phyloP scores from a whole-genome alignment of 2,329 filamentous ascomycete genomes.

The Aureobasidium sp. region DNA sequence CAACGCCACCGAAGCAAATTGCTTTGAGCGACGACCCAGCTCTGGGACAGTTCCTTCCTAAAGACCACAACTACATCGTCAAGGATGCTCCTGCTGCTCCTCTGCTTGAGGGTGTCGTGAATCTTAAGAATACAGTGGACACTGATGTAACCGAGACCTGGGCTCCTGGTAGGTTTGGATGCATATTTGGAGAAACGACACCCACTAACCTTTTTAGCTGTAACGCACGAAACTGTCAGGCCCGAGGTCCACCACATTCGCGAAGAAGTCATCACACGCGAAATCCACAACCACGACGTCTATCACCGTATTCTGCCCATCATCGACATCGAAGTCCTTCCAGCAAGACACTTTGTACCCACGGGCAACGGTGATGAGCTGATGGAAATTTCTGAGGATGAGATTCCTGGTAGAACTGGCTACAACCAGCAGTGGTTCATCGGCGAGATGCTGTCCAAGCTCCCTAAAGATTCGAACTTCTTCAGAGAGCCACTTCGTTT shows the following conservation, averaged over 20 bases:
- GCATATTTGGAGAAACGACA: neutral
- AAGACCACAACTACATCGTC: constrained; percentile 12
- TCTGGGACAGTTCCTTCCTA: neutral
- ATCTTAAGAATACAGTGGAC: constrained; percentile 34
- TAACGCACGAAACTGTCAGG: constrained; percentile 44
- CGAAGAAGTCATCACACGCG: constrained; percentile 43
- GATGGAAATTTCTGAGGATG: constrained; percentile 40
- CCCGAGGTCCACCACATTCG: constrained; percentile 40
- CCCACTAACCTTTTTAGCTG: constrained; percentile 29
- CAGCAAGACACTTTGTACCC: constrained; percentile 46
- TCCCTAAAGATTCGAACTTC: constrained; percentile 19
- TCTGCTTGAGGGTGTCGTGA: constrained; percentile 25
- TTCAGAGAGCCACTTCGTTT: constrained; percentile 23
- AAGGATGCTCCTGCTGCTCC: constrained; percentile 16
- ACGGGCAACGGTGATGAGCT: constrained; percentile 29
- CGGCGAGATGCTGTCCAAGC: constrained; percentile 25
- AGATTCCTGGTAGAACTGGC: constrained; percentile 29
- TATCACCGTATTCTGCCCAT: constrained; percentile 48
- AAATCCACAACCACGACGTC: constrained; percentile 49
- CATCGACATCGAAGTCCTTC: constrained; percentile 46
- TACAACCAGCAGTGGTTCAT: constrained; percentile 27
- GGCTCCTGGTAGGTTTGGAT: constrained; percentile 31
- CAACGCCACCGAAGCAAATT: constrained; percentile 16
- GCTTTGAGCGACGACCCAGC: constrained; percentile 2
- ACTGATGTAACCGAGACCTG: constrained; percentile 30